These are phyloP conservation scores for Chytriomyces hyalinus DNA, from an alignment of 192 early-diverging fungal species.

Conservation along the genomic window DNA sequence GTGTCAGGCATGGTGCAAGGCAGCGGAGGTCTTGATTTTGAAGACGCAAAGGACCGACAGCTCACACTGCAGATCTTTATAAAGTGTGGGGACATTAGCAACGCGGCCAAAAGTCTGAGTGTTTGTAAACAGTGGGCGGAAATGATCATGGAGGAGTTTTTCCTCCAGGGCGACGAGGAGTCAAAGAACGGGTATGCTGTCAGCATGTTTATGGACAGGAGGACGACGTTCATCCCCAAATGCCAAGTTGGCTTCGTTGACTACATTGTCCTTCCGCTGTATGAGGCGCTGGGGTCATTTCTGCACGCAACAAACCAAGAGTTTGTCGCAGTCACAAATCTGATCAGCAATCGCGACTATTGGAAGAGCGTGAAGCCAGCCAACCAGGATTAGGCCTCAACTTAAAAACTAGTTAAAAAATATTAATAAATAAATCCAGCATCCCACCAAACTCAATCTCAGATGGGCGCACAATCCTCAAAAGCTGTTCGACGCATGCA, in stretches of 20 bases:
- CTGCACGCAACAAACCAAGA: slow-evolving; percentile 41
- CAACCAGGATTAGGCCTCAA: not conserved
- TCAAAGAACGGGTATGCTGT: slow-evolving; percentile 44
- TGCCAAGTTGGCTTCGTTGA: slow-evolving; percentile 70
- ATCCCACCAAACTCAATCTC: not conserved
- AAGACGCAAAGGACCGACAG: slow-evolving; percentile 53
- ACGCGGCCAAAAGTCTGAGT: slow-evolving; percentile 50
- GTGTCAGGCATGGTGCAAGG: slow-evolving; percentile 25
- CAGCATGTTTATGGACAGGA: slow-evolving; percentile 49
- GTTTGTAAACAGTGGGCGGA: slow-evolving; percentile 61
- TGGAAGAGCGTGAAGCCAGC: slow-evolving; percentile 32
- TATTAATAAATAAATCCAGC: not conserved
- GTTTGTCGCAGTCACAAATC: slow-evolving; percentile 32
- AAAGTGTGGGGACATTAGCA: slow-evolving; percentile 66
- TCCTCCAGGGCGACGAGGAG: slow-evolving; percentile 60
- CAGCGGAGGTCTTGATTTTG: slow-evolving; percentile 39
- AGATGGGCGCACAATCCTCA: slow-evolving; percentile 5
- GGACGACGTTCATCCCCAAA: slow-evolving; percentile 55
- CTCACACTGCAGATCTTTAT: slow-evolving; percentile 60
- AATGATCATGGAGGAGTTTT: slow-evolving; percentile 68
- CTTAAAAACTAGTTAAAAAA: no score
- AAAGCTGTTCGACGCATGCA: slow-evolving; percentile 5
- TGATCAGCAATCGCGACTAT: slow-evolving; percentile 34
- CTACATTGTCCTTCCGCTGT: slow-evolving; percentile 62
- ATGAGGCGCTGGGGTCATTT: slow-evolving; percentile 58